These are phyloP conservation scores for Aspergillus conjunctus DNA, from an alignment of 495 filamentous ascomycete genomes.

Conservation along the genomic window DNA sequence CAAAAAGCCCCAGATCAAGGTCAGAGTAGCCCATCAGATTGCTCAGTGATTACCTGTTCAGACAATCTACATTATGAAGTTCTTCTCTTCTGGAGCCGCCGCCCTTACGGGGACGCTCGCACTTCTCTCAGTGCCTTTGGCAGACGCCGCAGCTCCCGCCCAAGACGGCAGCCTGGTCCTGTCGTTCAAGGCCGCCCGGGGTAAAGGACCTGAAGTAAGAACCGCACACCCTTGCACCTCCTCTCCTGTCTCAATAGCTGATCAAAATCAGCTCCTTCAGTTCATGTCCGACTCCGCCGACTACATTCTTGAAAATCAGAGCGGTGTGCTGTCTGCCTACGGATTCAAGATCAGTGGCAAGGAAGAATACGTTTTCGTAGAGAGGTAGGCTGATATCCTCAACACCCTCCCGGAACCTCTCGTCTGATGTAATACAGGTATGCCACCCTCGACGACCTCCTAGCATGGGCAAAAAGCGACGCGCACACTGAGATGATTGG, in stretches of 20 bases:
- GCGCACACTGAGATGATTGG: not conserved
- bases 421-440: no score
- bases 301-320: not conserved
- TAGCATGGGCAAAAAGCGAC: not conserved
- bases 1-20: no score
- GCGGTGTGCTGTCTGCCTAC: not conserved
- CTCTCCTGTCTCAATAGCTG: not conserved
- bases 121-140: no score
- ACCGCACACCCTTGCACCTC: not conserved
- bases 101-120: no score
- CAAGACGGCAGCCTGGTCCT: not conserved
- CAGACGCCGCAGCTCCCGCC: no score
- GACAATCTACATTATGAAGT: no score
- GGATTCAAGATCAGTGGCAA: conserved; percentile 2
- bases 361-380: conserved; percentile 4
- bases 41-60: no score
- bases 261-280: not conserved
- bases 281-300: conserved; percentile 1
- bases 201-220: not conserved
- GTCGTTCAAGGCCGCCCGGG: not conserved
- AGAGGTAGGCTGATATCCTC: no score
- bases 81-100: no score
- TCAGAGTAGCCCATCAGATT: no score
- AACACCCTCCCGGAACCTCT: no score
- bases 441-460: not conserved